Evolutionary conservation across 306 rosid species (phyloP).

Genomic region (Citrullus mucosospermus): DNA sequence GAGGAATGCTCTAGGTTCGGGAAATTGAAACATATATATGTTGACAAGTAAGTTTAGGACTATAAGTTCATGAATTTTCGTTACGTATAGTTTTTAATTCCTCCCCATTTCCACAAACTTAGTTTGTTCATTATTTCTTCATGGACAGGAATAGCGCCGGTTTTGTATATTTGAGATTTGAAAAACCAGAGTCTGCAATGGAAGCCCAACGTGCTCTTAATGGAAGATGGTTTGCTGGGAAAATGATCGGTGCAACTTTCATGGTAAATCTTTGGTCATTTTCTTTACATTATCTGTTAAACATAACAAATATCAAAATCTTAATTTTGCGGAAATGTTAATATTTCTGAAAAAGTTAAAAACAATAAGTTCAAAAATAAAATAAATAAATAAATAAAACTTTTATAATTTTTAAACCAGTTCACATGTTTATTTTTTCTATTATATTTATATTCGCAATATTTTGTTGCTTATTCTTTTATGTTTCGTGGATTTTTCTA

Average conservation of each 20-base stretch:
- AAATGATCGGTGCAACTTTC: conserved; percentile 78
- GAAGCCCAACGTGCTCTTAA: conserved; percentile 73
- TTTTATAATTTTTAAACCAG: too few species aligned
- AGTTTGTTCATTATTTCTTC: not conserved
- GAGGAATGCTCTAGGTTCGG: conserved; percentile 87
- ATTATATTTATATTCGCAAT: too few species aligned
- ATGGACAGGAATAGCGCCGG: conserved; percentile 68
- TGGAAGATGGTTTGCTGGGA: conserved; percentile 99
- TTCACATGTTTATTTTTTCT: too few species aligned
- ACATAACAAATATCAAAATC: too few species aligned
- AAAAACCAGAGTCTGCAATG: conserved; percentile 47
- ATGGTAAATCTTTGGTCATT: conserved; percentile 34
- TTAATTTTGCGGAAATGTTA: too few species aligned
- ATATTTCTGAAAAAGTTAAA: too few species aligned
- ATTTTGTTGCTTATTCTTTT: too few species aligned
- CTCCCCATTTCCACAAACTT: not conserved
- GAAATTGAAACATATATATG: conserved; percentile 49
- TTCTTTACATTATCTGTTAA: not conserved
- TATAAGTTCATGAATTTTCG: not conserved
- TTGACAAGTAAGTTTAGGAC: conserved; percentile 62
- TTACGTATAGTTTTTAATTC: not conserved
- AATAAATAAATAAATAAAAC: too few species aligned
- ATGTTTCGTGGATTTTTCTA: too few species aligned
- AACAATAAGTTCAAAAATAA: too few species aligned
- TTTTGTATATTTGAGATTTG: conserved; percentile 58